A percentile compares a stretch with the other conserved stretches of the same genome.
Evolutionary conservation across 2,329 filamentous ascomycete species (phyloP).

Genomic region (Colletotrichum theobromicola): DNA sequence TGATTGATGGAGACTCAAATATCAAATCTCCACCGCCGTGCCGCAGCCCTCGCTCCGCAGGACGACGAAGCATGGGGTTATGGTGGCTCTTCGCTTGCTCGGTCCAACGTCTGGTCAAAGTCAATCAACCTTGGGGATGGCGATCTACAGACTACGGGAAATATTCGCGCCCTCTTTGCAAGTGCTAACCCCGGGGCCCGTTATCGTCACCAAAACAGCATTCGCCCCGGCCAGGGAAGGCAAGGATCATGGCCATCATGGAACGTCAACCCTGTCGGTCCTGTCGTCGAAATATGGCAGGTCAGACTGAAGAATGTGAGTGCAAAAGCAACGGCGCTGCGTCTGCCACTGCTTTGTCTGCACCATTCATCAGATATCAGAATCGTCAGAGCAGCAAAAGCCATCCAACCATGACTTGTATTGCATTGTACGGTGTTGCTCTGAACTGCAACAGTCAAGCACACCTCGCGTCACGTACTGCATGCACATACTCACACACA

Average conservation of each 20-base stretch:
- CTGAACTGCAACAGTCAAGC: neutral
- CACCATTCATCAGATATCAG: slow-evolving; percentile 21
- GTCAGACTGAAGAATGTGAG: slow-evolving; percentile 21
- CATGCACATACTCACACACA: neutral
- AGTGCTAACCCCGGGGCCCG: slow-evolving; percentile 12
- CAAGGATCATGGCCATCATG: slow-evolving; percentile 20
- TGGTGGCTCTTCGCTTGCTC: slow-evolving; percentile 14
- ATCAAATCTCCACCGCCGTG: slow-evolving; percentile 11
- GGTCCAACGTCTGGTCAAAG: slow-evolving; percentile 7
- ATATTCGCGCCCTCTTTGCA: slow-evolving; percentile 16
- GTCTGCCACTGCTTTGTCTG: slow-evolving; percentile 6
- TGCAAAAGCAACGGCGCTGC: slow-evolving; percentile 13
- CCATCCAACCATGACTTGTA: neutral
- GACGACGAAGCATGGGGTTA: slow-evolving; percentile 10
- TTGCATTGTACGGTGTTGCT: neutral
- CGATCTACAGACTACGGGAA: slow-evolving; percentile 20
- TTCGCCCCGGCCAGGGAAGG: slow-evolving; percentile 16
- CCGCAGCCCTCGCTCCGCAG: slow-evolving; percentile 12
- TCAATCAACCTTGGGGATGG: slow-evolving; percentile 9
- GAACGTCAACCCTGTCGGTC: slow-evolving; percentile 22
- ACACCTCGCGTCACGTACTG: slow-evolving; percentile 4
- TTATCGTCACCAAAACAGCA: slow-evolving; percentile 20
- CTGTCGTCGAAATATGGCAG: slow-evolving; percentile 20
- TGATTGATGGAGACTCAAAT: slow-evolving; percentile 20
- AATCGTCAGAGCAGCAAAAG: slow-evolving; percentile 5